Base-by-base conservation (phyloP, 257 asterid genomes). In the Capsicum baccatum region DNA sequence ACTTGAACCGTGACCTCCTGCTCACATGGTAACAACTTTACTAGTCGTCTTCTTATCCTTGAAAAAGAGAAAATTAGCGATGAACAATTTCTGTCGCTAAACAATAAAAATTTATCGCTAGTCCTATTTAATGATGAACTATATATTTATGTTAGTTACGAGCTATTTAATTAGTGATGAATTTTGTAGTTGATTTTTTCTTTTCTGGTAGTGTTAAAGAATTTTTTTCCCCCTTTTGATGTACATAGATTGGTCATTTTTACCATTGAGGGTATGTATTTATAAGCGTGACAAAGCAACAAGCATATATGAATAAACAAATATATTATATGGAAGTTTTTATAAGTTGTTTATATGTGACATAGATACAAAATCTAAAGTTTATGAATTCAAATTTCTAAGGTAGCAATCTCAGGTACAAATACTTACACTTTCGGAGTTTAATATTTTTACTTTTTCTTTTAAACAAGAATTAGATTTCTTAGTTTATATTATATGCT, bases 221-320 rank as follows among this genome's bases (percentile, higher is more conserved):
- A 8, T 79, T 26, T 35, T 14, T n/a, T 21, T 19, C 56, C 9
- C 7, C 42, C 58, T 12, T 21, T 33, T 37, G n/a, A 14, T 12
- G 82, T 19, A 44, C 67, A 48, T 81, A 67, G 15, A 50, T 84
- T 39, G 55, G 48, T n/a, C 44, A 39, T 39, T 16, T 71, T 76
- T 50, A 19, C 10, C 8, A 70, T 42, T 70, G 33, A 47, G 58
- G 58, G 47, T 71, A 37, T 42, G 17, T 42, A 9, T 42, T 16
- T 70, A 39, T 39, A 39, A 42, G 56, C 5, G 56, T 71, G 56
- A 17, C 3, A 50, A 71, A 71, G 17, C 79, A 71, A 71, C 39
- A 71, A 47, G 0, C 6, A 47, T 47, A 10, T 42, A 10, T 42
- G 35, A 42, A 47, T 47, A 47, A n/a, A 44, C 2, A 9, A 39